Evolutionary conservation across 2,329 filamentous ascomycete species (phyloP).

Genomic region (Teratosphaeria viscida): DNA sequence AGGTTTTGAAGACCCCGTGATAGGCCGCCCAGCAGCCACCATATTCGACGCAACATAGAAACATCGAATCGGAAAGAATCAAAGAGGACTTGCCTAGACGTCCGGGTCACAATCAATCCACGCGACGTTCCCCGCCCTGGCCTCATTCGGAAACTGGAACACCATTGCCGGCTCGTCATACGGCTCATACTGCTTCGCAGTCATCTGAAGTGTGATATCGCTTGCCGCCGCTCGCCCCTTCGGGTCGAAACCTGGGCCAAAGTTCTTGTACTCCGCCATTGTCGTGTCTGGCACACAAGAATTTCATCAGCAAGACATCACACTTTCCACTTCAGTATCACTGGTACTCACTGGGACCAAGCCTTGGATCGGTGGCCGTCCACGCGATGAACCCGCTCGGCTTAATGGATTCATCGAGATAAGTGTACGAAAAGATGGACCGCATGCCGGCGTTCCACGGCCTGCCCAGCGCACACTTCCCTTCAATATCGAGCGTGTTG

Average conservation of each 20-base stretch:
- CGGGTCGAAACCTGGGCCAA: conserved; percentile 46
- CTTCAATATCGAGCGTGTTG: conserved; percentile 29
- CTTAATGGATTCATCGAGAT: conserved; percentile 45
- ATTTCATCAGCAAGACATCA: conserved; percentile 1
- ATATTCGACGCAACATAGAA: neutral
- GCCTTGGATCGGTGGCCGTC: conserved; percentile 32
- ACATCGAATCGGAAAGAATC: neutral
- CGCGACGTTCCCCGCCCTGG: conserved; percentile 33
- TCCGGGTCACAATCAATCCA: conserved; percentile 37
- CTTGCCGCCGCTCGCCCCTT: conserved; percentile 31
- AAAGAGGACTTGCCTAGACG: neutral
- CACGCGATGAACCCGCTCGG: conserved; percentile 48
- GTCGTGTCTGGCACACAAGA: conserved; percentile 30
- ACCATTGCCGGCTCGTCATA: conserved; percentile 34
- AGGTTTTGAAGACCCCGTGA: neutral
- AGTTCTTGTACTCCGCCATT: conserved; percentile 45
- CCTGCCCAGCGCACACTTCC: conserved; percentile 48
- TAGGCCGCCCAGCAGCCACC: neutral
- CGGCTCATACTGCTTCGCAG: conserved; percentile 25
- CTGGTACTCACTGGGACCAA: conserved; percentile 20
- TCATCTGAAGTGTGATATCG: conserved; percentile 40
- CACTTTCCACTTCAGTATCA: too few relatives aligned
- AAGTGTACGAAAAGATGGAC: conserved; percentile 46
- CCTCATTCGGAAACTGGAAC: conserved; percentile 37
- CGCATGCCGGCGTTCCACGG: conserved; percentile 51